Conservation (phyloP, 2,329 filamentous ascomycete genomes). For the Talaromyces marneffei region DNA sequence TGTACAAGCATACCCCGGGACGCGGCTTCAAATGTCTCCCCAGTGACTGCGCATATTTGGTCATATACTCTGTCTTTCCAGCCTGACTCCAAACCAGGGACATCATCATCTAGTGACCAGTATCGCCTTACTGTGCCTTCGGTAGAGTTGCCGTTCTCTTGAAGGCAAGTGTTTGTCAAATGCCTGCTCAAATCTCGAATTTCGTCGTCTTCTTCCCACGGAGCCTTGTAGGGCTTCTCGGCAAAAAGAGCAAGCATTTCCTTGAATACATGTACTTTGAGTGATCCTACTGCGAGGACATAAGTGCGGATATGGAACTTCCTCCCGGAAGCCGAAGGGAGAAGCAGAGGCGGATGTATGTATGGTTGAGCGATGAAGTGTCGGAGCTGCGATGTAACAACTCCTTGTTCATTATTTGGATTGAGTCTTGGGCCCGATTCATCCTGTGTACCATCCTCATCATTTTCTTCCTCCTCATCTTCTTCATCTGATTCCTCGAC, state of each 20-base stretch:
- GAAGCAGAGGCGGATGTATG: constrained; percentile 77
- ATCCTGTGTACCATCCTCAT: constrained; percentile 31
- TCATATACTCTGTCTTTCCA: constrained; percentile 60
- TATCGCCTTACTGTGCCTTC: constrained; percentile 67
- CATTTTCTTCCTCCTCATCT: constrained; percentile 30
- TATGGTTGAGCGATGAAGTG: constrained; percentile 97
- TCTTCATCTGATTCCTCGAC: constrained; percentile 53
- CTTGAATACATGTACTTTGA: constrained; percentile 79
- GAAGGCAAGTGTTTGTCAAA: constrained; percentile 92
- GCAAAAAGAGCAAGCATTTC: constrained; percentile 94
- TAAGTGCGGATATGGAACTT: constrained; percentile 97
- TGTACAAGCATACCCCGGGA: constrained; percentile 78
- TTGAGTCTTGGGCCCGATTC: constrained; percentile 14
- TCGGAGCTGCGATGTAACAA: constrained; percentile 83
- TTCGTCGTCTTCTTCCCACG: constrained; percentile 42
- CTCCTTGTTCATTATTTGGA: constrained; percentile 41
- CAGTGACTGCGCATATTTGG: constrained; percentile 69
- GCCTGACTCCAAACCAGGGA: constrained; percentile 25
- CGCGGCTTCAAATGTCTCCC: constrained; percentile 79
- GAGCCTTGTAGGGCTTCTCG: constrained; percentile 63
- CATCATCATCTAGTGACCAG: constrained; percentile 57
- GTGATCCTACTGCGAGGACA: constrained; percentile 70
- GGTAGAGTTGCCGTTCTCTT: constrained; percentile 51
- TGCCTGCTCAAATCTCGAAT: constrained; percentile 62
- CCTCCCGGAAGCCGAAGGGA: constrained; percentile 56